Base-by-base conservation (phyloP, 768 basidiomycete genomes). In the Dioszegia hungarica region DNA sequence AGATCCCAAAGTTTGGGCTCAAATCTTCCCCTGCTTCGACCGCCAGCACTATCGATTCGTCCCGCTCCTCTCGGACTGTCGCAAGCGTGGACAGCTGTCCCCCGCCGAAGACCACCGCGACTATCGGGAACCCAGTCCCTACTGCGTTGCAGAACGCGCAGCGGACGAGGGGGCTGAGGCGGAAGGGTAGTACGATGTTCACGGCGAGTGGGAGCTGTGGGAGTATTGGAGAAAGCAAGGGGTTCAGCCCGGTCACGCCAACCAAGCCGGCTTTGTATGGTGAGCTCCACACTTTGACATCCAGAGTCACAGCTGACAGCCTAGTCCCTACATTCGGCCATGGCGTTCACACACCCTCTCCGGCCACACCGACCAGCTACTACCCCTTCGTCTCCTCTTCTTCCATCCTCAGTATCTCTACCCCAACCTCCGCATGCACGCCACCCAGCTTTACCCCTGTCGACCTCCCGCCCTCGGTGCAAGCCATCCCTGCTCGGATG, bases 181-280 rank as follows among this genome's bases (percentile, higher is more conserved):
- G 70, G 24, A 72, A 72, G 49, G 62, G 65, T 3, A 72, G 70
- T 33, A 56, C 61, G 12, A 65, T 69, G 68, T 72, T 69, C 53
- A 56, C 40, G 22, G 57, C 61, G 6, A 59, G 56, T 29, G 63
- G 56, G n/a, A 64, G 62, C 5, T 63, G 48, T 24, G 59, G 61
- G 3, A 65, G 67, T 53, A 58, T 67, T 45, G 53, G 36, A 12
- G 67, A 66, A 36, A 43, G 40, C 29, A 41, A 56, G 20, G 54
- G 36, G 1, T 62, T 56, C 25, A 50, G 54, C 33, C 63, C 67
- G 1, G 61, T 60, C 24, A 68, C 70, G 5, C 70, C 70, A n/a
- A 64, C 63, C 0, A 72, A 68, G 43, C 64, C 66, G 29, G 56
- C 46, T 29, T 19, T 67, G 14, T 50, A 58, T 9, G 19, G 63